These are phyloP conservation scores for Coemansia sp. DNA, from an alignment of 192 early-diverging fungal species.

Conservation along the genomic window DNA sequence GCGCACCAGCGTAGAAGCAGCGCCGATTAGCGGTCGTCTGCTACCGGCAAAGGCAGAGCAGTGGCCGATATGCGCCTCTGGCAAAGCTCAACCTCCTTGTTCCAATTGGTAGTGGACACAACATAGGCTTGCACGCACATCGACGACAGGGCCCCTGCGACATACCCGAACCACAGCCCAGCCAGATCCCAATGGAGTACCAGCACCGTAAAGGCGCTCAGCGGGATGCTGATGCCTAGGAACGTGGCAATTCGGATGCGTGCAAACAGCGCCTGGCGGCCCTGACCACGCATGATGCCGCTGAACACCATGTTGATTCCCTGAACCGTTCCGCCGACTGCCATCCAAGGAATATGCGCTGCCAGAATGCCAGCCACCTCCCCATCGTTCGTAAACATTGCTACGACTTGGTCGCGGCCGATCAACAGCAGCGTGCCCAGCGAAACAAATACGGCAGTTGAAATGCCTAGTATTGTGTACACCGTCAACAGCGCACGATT, in stretches of 20 bases:
- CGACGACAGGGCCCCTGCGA: conserved; percentile 27
- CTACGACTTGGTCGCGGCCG: conserved; percentile 56
- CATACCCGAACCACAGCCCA: conserved; percentile 68
- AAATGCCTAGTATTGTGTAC: conserved; percentile 45
- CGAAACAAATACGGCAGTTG: conserved; percentile 55
- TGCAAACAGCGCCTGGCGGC: conserved; percentile 55
- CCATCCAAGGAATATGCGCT: conserved; percentile 38
- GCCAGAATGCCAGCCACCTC: conserved; percentile 26
- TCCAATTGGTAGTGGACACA: conserved; percentile 44
- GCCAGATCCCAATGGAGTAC: conserved; percentile 57
- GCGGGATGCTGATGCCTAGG: conserved; percentile 47
- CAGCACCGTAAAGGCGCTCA: conserved; percentile 48
- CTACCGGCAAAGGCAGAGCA: conserved; percentile 1
- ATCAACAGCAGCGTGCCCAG: conserved; percentile 57
- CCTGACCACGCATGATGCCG: conserved; percentile 59
- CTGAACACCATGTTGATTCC: conserved; percentile 61
- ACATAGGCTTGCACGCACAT: conserved; percentile 22
- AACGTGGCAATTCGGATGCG: conserved; percentile 52
- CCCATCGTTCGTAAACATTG: conserved; percentile 48
- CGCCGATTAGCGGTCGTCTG: not conserved
- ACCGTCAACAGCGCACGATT: conserved; percentile 55
- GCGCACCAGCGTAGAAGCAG: not conserved
- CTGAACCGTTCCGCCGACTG: conserved; percentile 33
- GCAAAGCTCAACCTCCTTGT: conserved; percentile 42
- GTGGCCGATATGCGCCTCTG: conserved; percentile 28